These are phyloP conservation scores for Incumbomyces delicatus DNA, from an alignment of 2,329 filamentous ascomycete genomes.

Conservation along the genomic window DNA sequence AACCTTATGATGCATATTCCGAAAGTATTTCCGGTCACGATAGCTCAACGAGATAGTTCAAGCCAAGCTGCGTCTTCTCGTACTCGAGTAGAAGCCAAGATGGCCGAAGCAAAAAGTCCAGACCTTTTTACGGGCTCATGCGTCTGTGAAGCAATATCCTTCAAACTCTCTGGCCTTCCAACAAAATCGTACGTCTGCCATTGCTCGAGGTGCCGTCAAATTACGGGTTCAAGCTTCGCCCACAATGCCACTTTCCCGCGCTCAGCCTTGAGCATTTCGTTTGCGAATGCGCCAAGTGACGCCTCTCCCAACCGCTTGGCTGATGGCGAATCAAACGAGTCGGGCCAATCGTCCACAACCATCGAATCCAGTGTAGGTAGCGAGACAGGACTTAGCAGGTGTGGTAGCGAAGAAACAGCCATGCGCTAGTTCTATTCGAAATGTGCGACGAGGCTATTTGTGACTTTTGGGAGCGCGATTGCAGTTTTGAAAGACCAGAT, in stretches of 20 bases:
- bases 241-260: slow-evolving; percentile 1
- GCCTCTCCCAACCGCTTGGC: neutral
- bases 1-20: too few species aligned
- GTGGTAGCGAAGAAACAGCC: neutral
- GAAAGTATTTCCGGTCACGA: too few species aligned
- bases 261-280: neutral
- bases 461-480: neutral
- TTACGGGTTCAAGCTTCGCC: neutral
- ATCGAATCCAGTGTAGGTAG: neutral
- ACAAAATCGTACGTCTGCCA: neutral
- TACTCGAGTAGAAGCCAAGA: too few species aligned
- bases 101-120: too few species aligned
- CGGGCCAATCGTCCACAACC: neutral
- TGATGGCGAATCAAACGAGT: neutral
- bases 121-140: neutral
- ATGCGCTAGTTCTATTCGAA: neutral
- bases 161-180: neutral
- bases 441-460: neutral
- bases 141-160: neutral
- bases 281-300: neutral
- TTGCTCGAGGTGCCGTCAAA: neutral
- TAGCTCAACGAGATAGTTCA: too few species aligned
- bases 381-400: neutral
- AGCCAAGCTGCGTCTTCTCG: too few species aligned
- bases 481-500: neutral